These are phyloP conservation scores for Aspergillus japonicus DNA, from an alignment of 2,329 filamentous ascomycete genomes.

Conservation along the genomic window DNA sequence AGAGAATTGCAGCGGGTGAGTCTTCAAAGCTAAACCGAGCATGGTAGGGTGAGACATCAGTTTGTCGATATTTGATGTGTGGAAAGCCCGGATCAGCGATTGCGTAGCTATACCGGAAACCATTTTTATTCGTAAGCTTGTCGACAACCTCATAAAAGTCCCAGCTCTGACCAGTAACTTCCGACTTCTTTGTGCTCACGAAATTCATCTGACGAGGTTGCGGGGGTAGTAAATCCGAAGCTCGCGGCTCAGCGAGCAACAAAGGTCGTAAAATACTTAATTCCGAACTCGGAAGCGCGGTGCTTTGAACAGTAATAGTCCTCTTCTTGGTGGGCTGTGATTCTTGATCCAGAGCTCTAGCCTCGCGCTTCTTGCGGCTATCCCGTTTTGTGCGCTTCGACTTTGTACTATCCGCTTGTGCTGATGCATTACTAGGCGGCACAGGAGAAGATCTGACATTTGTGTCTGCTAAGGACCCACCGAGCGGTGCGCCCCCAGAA, in stretches of 20 bases:
- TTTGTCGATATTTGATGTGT: conserved; percentile 86
- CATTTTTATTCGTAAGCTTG: conserved; percentile 63
- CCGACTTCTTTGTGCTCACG: conserved; percentile 36
- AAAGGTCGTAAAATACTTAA: conserved; percentile 43
- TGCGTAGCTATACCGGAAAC: conserved; percentile 85
- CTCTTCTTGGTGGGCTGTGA: conserved; percentile 38
- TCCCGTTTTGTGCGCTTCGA: conserved; percentile 45
- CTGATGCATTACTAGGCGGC: conserved; percentile 29
- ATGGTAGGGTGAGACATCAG: conserved; percentile 78
- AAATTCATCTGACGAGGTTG: conserved; percentile 42
- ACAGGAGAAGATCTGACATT: conserved; percentile 37
- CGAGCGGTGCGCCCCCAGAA: conserved; percentile 30
- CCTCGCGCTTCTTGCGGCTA: conserved; percentile 45
- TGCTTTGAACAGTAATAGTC: conserved; percentile 27
- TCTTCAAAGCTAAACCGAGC: conserved; percentile 92
- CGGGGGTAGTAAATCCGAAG: conserved; percentile 39
- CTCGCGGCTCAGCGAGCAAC: conserved; percentile 40
- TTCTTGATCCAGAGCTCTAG: conserved; percentile 42
- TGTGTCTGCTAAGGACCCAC: conserved; percentile 28
- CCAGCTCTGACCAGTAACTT: conserved; percentile 36
- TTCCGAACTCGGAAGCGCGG: conserved; percentile 38
- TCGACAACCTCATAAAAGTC: conserved; percentile 46
- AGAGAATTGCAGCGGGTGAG: conserved; percentile 78
- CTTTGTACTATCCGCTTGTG: conserved; percentile 30
- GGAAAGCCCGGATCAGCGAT: conserved; percentile 86